Evolutionary conservation across 306 rosid species (phyloP), one percentile per base, ranked within the genome.

Genomic region (Luffa aegyptiaca): DNA sequence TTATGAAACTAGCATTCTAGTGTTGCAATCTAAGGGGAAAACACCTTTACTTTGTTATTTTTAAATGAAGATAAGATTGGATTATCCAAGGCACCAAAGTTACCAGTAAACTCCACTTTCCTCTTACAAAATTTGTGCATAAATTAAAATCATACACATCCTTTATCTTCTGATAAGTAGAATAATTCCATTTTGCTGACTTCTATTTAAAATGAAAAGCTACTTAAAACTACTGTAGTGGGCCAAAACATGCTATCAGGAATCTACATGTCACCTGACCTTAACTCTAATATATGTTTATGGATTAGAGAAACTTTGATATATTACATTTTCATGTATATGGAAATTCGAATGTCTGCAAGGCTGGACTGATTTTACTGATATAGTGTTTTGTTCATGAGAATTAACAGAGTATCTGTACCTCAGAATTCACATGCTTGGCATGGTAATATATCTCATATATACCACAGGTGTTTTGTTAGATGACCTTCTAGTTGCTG

Each of bases 401-500:
- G 77, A 46, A 46, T 71, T 71, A 20, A 46, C 41, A 46, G 18
- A 21, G 37, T 8, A 16, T 49, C 26, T 69, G 31, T 41, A 51
- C 62, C 61, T 35, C 78, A 61, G 42, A 44, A 63, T 62, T 42
- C 74, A 31, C 10, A 44, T 35, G n/a, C 71, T 11, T 56, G 16
- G 46, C 10, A 8, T 12, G 17, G 14, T 46, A 46, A 65, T 51
- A 52, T 78, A 31, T 79, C 12, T 64, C 48, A 10, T 39, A 20
- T 79, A 48, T 88, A 79, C 52, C 76, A 39, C 77, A 96, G 99
- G 99, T 48, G 90, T 96, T 56, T 84, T 96, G 90, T 89, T 96
- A 76, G 99, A 96, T 84, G 98, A 96, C 81, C 92, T 96, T 65
- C 96, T 96, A 79, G 98, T 93, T 85, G 99, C 99, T 45, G 99